A percentile compares a stretch with the other conserved stretches of the same genome.
These are phyloP conservation scores for Thermochaetoides thermophila DNA, from an alignment of 495 filamentous ascomycete genomes.

Conservation along the genomic window DNA sequence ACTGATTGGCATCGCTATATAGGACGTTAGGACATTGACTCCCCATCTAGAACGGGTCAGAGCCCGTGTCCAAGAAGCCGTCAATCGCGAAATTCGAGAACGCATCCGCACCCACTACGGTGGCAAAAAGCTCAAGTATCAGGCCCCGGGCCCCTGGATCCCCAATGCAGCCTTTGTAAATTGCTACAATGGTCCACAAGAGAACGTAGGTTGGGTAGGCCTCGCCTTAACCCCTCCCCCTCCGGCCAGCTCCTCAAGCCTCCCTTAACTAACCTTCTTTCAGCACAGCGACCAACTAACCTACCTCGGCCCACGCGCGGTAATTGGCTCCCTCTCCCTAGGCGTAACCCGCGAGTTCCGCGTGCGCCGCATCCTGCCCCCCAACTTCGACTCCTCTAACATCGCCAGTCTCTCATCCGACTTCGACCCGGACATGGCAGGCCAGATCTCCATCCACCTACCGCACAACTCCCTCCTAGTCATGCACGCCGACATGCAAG, in stretches of 20 bases:
- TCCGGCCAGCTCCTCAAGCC: neutral
- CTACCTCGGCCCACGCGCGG: slow-evolving; percentile 73
- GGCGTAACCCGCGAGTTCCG: slow-evolving; percentile 87
- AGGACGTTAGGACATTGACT: slow-evolving; percentile 61
- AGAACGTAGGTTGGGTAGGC: slow-evolving; percentile 65
- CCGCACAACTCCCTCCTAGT: slow-evolving; percentile 86
- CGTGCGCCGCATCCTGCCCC: slow-evolving; percentile 55
- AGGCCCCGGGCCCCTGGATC: slow-evolving; percentile 55
- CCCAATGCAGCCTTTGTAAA: slow-evolving; percentile 91
- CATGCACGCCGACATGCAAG: slow-evolving; percentile 90
- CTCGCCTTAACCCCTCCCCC: neutral
- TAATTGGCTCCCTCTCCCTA: slow-evolving; percentile 81
- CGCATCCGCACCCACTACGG: slow-evolving; percentile 48
- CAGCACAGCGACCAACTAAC: slow-evolving; percentile 77
- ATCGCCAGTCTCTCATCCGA: slow-evolving; percentile 4
- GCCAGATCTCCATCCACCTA: slow-evolving; percentile 80
- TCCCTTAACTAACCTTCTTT: neutral
- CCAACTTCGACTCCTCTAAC: slow-evolving; percentile 28
- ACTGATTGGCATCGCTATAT: slow-evolving; percentile 2
- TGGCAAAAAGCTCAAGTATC: slow-evolving; percentile 61
- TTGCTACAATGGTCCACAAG: slow-evolving; percentile 63
- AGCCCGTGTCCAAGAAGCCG: slow-evolving; percentile 47
- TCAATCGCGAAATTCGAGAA: slow-evolving; percentile 56
- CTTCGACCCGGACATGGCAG: slow-evolving; percentile 49
- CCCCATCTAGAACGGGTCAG: slow-evolving; percentile 55